Conservation (phyloP, 2,329 filamentous ascomycete genomes). For the Fusarium solani-melongenae region DNA sequence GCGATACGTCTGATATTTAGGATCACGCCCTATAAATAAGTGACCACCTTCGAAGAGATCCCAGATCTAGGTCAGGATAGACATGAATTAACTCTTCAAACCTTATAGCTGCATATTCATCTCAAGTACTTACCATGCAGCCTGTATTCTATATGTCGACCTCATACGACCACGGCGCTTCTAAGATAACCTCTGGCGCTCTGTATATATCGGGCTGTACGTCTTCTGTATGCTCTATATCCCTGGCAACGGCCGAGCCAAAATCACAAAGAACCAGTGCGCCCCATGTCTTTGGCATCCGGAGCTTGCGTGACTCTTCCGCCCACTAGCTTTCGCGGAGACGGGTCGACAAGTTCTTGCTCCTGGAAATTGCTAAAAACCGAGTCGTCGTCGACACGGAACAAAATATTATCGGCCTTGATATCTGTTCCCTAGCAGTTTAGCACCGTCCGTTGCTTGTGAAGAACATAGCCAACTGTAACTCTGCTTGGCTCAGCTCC, state of each 20-base stretch:
- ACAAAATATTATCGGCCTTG: constrained; percentile 60
- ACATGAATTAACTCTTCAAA: background rate
- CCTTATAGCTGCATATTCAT: accelerated
- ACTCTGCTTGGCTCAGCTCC: background rate
- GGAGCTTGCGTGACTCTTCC: constrained; percentile 54
- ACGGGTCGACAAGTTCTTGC: constrained; percentile 52
- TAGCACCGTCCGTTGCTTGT: constrained; percentile 25
- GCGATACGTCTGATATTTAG: constrained; percentile 52
- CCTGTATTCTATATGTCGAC: constrained; percentile 65
- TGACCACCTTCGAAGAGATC: constrained; percentile 58
- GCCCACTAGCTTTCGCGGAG: constrained; percentile 54
- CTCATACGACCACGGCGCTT: constrained; percentile 56
- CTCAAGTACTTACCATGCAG: constrained; percentile 56
- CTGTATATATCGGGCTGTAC: constrained; percentile 56
- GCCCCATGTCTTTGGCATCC: constrained; percentile 46
- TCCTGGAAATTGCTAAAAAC: constrained; percentile 53
- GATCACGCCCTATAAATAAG: constrained; percentile 56
- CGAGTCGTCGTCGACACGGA: constrained; percentile 53
- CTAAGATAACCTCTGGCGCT: constrained; percentile 59
- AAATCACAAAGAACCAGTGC: constrained; percentile 60
- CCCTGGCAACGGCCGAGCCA: constrained; percentile 55
- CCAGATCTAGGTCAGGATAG: constrained; percentile 54
- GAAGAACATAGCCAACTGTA: constrained; percentile 1
- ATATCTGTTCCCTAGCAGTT: constrained; percentile 53
- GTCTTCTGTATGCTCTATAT: constrained; percentile 46